Conservation (phyloP, 2,329 filamentous ascomycete species). For the Ceratocystis huliohia region DNA sequence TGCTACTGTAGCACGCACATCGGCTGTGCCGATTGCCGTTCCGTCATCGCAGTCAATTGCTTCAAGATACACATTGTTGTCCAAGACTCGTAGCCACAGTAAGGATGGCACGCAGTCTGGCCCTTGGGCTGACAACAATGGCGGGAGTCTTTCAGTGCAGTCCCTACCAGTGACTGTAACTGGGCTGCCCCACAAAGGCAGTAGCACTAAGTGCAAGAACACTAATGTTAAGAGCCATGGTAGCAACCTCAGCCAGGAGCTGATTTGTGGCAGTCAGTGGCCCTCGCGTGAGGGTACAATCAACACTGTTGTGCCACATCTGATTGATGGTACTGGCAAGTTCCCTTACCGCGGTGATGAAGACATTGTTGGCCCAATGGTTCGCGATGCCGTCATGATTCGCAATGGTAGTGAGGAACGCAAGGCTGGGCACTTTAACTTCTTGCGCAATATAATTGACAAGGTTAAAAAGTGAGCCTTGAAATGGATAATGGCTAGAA, state of each 20-base stretch:
- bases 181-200: not conserved
- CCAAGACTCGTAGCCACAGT: conserved; percentile 30
- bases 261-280: conserved; percentile 34
- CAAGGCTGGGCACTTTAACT: conserved; percentile 30
- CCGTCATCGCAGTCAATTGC: conserved; percentile 20
- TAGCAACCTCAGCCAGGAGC: conserved; percentile 25
- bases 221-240: conserved; percentile 21
- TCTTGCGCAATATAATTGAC: conserved; percentile 38
- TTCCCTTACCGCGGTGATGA: conserved; percentile 80
- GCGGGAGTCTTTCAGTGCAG: conserved; percentile 28
- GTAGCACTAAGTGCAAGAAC: not conserved
- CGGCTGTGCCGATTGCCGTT: conserved; percentile 20
- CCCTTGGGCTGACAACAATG: conserved; percentile 34
- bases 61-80: conserved; percentile 15
- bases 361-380: conserved; percentile 90
- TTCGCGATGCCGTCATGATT: conserved; percentile 44
- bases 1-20: not conserved
- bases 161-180: conserved; percentile 2
- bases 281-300: conserved; percentile 41
- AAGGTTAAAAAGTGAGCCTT: conserved; percentile 29
- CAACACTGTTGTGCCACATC: conserved; percentile 52
- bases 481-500: not conserved
- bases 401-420: conserved; percentile 35
- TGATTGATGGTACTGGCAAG: conserved; percentile 64
- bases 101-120: conserved; percentile 31